A percentile compares a stretch with the other conserved stretches of the same genome.
Conservation (phyloP, 176 grass and related monocot species). For the Leersia perrieri region DNA sequence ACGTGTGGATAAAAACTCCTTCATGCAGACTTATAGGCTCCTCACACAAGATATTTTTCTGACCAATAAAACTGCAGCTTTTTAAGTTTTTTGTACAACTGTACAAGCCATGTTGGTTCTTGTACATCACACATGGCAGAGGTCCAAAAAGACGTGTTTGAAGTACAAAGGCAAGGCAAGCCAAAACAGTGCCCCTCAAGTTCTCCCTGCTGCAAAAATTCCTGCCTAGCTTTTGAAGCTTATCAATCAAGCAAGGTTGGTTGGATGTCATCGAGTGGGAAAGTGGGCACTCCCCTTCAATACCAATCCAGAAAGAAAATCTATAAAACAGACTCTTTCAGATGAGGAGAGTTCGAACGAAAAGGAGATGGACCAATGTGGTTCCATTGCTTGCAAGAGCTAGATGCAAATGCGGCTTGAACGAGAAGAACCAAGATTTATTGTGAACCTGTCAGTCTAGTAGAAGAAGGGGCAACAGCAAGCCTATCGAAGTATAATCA, state of each 20-base stretch:
- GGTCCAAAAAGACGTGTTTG: conserved; percentile 28
- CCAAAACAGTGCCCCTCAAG: conserved; percentile 26
- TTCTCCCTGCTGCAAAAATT: conserved; percentile 27
- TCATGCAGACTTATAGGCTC: conserved; percentile 11
- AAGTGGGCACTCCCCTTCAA: conserved; percentile 47
- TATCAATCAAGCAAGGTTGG: conserved; percentile 78
- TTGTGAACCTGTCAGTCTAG: not conserved
- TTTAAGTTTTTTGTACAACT: conserved; percentile 19
- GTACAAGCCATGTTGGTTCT: conserved; percentile 19
- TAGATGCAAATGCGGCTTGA: conserved; percentile 1
- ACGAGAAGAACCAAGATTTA: not conserved
- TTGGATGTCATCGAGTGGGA: conserved; percentile 56
- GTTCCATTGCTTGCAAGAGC: conserved; percentile 25
- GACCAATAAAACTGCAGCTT: conserved; percentile 25
- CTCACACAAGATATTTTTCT: not conserved
- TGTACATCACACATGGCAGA: conserved; percentile 32
- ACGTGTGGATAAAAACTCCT: not conserved
- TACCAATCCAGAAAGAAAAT: conserved; percentile 44
- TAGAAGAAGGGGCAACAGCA: not conserved
- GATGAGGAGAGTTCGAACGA: conserved; percentile 32
- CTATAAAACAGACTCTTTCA: conserved; percentile 43
- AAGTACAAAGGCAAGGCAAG: conserved; percentile 35
- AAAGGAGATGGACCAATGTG: conserved; percentile 27
- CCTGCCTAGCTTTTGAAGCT: conserved; percentile 47
- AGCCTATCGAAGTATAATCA: not conserved